These are phyloP conservation scores for Coemansia reversa DNA, from an alignment of 192 early-diverging fungal species.

Conservation along the genomic window DNA sequence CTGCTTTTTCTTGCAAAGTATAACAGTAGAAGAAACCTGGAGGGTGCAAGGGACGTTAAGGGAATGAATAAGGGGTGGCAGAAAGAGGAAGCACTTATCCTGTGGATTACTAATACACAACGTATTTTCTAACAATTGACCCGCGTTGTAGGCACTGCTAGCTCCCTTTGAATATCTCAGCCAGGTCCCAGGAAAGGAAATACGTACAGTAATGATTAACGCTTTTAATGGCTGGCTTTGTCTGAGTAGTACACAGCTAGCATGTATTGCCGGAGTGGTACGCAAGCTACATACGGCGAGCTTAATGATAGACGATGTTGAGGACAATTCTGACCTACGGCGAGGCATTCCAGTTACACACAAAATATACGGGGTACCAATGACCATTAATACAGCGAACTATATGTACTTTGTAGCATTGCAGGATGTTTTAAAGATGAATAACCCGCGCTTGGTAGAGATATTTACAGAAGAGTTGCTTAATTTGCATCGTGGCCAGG, in stretches of 20 bases:
- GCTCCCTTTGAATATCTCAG: constrained; percentile 92
- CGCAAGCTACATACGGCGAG: constrained; percentile 95
- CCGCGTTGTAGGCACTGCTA: constrained; percentile 69
- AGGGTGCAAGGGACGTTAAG: neutral
- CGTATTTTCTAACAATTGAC: constrained; percentile 3
- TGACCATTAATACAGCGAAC: constrained; percentile 95
- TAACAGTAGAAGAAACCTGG: neutral
- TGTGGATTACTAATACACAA: neutral
- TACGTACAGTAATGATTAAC: constrained; percentile 86
- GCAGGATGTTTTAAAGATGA: constrained; percentile 64
- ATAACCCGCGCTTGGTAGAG: constrained; percentile 66
- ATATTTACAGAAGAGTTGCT: constrained; percentile 93
- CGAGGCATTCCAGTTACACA: constrained; percentile 92
- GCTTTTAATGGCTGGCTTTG: constrained; percentile 91
- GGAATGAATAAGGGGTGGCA: neutral
- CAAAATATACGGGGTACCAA: constrained; percentile 89
- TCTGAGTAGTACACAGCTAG: constrained; percentile 66
- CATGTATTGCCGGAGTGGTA: constrained; percentile 74
- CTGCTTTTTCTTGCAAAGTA: neutral
- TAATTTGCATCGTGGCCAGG: constrained; percentile 92
- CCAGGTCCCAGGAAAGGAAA: constrained; percentile 87
- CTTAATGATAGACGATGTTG: constrained; percentile 96
- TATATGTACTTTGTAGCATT: constrained; percentile 96
- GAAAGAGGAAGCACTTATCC: neutral
- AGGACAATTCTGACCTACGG: constrained; percentile 87